Conservation (phyloP, 257 asterid species). For the Penstemon newberryi region DNA sequence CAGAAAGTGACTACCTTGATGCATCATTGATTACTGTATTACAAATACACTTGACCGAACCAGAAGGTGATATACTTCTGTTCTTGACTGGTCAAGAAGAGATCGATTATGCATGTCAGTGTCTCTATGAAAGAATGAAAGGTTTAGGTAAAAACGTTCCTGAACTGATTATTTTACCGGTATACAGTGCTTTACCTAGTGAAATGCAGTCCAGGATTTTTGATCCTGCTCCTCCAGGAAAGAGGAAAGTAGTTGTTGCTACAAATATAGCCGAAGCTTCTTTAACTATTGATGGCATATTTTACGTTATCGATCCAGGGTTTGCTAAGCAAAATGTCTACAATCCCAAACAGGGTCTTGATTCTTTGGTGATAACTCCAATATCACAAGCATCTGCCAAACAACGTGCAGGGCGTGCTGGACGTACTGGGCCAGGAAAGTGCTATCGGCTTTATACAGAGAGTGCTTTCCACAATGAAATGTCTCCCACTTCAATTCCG, state of each 20-base stretch:
- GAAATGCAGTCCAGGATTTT: conserved; percentile 97
- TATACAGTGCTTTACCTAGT: conserved; percentile 90
- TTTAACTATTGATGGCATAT: conserved; percentile 93
- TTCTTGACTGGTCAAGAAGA: conserved; percentile 98
- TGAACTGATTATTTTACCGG: conserved; percentile 86
- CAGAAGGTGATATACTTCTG: conserved; percentile 93
- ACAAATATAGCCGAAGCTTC: conserved; percentile 97
- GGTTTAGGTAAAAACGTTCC: conserved; percentile 85
- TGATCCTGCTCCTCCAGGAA: conserved; percentile 97
- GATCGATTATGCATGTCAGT: conserved; percentile 94
- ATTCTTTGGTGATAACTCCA: conserved; percentile 88
- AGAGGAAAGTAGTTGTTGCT: conserved; percentile 93
- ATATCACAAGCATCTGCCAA: conserved; percentile 98
- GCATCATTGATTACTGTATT: conserved; percentile 82
- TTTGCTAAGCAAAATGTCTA: conserved; percentile 95
- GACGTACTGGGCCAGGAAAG: conserved; percentile 94
- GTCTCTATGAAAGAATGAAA: conserved; percentile 94
- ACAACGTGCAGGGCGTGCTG: conserved; percentile 93
- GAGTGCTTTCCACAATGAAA: conserved; percentile 94
- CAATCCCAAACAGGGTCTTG: conserved; percentile 94
- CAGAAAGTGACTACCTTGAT: conserved; percentile 94
- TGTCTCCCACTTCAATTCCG: conserved; percentile 88
- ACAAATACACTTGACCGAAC: conserved; percentile 95
- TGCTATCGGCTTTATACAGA: conserved; percentile 95
- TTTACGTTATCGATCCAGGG: conserved; percentile 89